Base-by-base conservation (phyloP, 331 rosid genomes). In the Quercus tomentella region DNA sequence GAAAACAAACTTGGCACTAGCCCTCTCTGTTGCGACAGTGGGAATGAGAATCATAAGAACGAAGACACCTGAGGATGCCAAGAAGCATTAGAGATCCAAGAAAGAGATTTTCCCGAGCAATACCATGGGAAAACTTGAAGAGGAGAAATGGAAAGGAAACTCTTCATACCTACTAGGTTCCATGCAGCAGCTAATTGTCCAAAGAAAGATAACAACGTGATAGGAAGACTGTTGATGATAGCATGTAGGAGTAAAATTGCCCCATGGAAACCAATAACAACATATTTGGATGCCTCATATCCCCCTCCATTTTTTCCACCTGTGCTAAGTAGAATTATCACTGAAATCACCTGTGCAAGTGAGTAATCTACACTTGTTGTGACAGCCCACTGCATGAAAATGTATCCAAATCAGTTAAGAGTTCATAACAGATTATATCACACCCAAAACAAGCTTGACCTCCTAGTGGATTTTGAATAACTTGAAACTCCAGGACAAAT, bases 381-480 rank as follows among this genome's bases (percentile, higher is more conserved):
- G 75, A 95, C 97, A 51, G 99, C 99, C 99, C 99, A 95, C 99
- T 95, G 93, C 94, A 91, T 66, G 76, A 45, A 83, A 89, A 87
- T 67, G 79, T 14, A 81, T 20, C 71, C 30, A 72, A 72, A 62
- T 33, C 65, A 49, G 83, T 87, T 71, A 67, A 2, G 70, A 79
- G 70, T 21, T 55, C 70, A 54, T n/a, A 73, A 78, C n/a, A 60
- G 75, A 73, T 68, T 18, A 63, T 74, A 31, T 69, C 67, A 79
- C 66, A 77, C 49, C 76, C 73, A 45, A 61, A 56, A 72, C 66
- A 78, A 76, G 76, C 81, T 83, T 82, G 56, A 79, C 84, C 82
- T 80, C 86, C 60, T 33, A 23, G 75, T 31, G 58, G 72, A 83
- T 72, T 26, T 73, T 68, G 82, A 78, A 85, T 84, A 82, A 69